Base-by-base conservation (phyloP, 2,329 filamentous ascomycete species). In the Neonectria hederae region DNA sequence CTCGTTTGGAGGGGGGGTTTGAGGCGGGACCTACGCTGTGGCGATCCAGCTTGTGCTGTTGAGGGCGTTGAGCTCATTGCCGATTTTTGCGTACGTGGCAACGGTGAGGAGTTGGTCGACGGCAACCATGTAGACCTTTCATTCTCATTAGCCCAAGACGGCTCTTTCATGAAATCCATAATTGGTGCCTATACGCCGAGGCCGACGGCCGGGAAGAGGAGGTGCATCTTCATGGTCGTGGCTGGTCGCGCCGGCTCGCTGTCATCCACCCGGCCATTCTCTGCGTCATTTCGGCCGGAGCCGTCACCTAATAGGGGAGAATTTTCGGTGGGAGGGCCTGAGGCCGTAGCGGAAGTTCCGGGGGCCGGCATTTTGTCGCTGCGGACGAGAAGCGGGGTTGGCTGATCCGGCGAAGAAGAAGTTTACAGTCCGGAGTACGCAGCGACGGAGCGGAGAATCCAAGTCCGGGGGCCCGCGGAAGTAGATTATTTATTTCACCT, bases 21-120 rank as follows among this genome's bases (percentile, higher is more conserved):
- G 17, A 24, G 1, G 19, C 17, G 14, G 32, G 35, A 52, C 26
- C 67, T 66, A 83, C 77, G 82, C 77, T 2, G 78, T 80, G 28
- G 90, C 90, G 63, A 94, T 90, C 91, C 92, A 94, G 56, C 87
- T 90, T 4, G 91, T 93, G 68, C 87, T 87, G 74, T 91, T 92
- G 56, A 95, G 82, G 1, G 92, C 90, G 55, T 92, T 83, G 28
- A 95, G 80, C 67, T 94, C 92, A 61, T 86, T 92, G 11, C 91
- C 92, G 71, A 95, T 94, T 66, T 86, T 88, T 54, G 90, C 90
- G 76, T 94, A 94, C n/a, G 86, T 89, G n/a, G 89, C 88, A 53
- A 94, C 87, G 30, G 92, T 89, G 58, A 94, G 87, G 0, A 92
- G 92, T 76, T 94, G 91, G 74, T 95, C 92, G 54, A 90, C 84